Conservation (phyloP, 345 rosid species). For the Moricandia arvensis region DNA sequence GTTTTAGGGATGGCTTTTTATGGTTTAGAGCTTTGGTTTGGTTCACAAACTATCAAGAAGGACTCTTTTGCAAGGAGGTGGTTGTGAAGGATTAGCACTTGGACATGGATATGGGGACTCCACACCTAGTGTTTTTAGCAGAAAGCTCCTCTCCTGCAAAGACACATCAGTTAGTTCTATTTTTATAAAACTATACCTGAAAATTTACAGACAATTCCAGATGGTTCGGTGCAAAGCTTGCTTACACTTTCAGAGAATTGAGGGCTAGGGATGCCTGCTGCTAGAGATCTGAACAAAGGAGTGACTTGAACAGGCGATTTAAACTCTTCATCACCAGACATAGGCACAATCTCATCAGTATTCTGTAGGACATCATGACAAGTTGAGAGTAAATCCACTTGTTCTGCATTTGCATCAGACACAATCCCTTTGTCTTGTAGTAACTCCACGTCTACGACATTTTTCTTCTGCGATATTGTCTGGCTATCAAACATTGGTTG, state of each 20-base stretch:
- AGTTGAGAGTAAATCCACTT: slow-evolving; percentile 46
- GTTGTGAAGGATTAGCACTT: slow-evolving; percentile 56
- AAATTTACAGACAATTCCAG: background rate
- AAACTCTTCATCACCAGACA: slow-evolving; percentile 51
- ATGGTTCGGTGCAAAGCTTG: slow-evolving; percentile 41
- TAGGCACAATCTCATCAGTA: slow-evolving; percentile 43
- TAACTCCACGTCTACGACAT: slow-evolving; percentile 40
- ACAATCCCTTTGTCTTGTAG: slow-evolving; percentile 43
- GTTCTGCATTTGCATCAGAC: slow-evolving; percentile 42
- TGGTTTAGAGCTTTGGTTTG: slow-evolving; percentile 1
- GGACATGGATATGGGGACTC: slow-evolving; percentile 70
- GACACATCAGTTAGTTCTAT: slow-evolving; percentile 29
- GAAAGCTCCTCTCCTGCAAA: slow-evolving; percentile 91
- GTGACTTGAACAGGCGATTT: slow-evolving; percentile 85
- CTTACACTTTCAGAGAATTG: slow-evolving; percentile 98
- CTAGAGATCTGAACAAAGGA: slow-evolving; percentile 93
- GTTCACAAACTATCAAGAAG: slow-evolving; percentile 85
- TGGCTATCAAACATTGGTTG: slow-evolving; percentile 39
- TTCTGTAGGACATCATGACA: slow-evolving; percentile 44
- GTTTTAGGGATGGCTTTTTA: background rate
- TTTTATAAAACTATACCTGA: background rate
- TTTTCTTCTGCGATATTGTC: slow-evolving; percentile 41
- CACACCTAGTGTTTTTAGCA: slow-evolving; percentile 86
- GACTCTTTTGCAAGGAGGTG: slow-evolving; percentile 95
- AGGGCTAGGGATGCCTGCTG: slow-evolving; percentile 97